Base-by-base conservation (phyloP, 805 yeast species). In the Lipomyces spencermartinsiae region DNA sequence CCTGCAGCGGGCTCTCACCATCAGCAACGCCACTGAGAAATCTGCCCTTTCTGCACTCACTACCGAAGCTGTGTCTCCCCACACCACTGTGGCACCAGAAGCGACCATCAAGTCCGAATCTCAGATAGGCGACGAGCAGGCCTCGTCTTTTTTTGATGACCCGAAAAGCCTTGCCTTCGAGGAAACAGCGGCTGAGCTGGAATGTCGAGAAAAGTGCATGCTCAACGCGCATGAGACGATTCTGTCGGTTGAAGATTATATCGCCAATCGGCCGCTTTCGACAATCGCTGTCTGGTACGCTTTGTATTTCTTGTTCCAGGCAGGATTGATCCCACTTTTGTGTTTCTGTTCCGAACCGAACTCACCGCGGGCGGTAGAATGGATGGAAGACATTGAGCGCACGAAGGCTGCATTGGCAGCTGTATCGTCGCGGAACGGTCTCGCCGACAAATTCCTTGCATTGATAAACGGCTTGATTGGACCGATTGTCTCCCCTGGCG, bases 251-350 rank as follows among this genome's bases (percentile, higher is more conserved):
- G 71, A 71, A 37, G 71, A 67, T 51, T 77, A 74, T 60, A 72
- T 77, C 14, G 61, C 66, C 12, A 68, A 68, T 25, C 66, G 64
- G 29, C 78, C 78, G 10, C 66, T 82, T 22, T 81, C 85, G n/a
- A 82, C 84, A 33, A 79, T 86, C 37, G 81, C 86, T 14, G 83
- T 85, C 34, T 88, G 91, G 91, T 85, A 87, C 76, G 85, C 89
- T 4, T 84, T 87, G 0, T 88, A 86, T 73, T 88, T 86, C 75
- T 71, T 87, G 14, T 87, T 87, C 77, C 90, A 88, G 75, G 90
- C 91, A 1, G 83, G 85, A 4, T 77, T 88, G 65, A 85, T 88
- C 60, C 87, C 89, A 8, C 81, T 87, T 43, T 83, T 85, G 9
- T 85, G 87, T 71, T 74, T 84, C 19, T 83, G 86, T 67, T 81